Conservation (phyloP, 805 yeast species). For the Hanseniaspora jakobsenii region DNA sequence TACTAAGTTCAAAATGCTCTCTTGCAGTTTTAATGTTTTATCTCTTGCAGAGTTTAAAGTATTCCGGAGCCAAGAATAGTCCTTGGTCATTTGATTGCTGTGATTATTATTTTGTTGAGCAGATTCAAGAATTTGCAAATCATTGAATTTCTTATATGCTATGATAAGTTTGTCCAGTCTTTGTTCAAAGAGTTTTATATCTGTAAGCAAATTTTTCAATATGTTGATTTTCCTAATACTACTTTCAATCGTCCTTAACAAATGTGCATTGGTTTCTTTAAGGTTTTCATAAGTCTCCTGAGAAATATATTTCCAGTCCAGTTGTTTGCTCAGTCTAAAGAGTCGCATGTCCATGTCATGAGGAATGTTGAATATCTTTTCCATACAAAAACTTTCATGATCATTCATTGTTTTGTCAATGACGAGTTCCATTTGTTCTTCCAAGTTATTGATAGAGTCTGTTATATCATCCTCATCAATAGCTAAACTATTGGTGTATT, state of each 20-base stretch:
- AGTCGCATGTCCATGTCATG: conserved; percentile 6
- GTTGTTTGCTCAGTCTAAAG: conserved; percentile 8
- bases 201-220: not conserved
- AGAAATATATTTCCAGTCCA: conserved; percentile 2
- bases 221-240: not conserved
- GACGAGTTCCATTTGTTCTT: conserved; percentile 3
- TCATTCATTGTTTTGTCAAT: conserved; percentile 8
- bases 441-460: not conserved
- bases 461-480: conserved; percentile 11
- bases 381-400: conserved; percentile 11
- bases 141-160: conserved; percentile 1
- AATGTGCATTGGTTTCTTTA: not conserved
- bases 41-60: conserved; percentile 6
- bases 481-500: not conserved
- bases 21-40: not conserved
- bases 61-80: conserved; percentile 3
- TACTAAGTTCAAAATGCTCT: not conserved
- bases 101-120: not conserved
- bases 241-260: not conserved
- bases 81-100: not conserved
- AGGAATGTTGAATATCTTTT: conserved; percentile 11
- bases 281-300: not conserved
- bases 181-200: not conserved
- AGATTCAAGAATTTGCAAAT: not conserved
- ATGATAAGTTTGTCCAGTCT: conserved; percentile 2